Evolutionary conservation across 1,284 basidiomycete genomes (phyloP).

Genomic region (Sphaerobolus stellatus): DNA sequence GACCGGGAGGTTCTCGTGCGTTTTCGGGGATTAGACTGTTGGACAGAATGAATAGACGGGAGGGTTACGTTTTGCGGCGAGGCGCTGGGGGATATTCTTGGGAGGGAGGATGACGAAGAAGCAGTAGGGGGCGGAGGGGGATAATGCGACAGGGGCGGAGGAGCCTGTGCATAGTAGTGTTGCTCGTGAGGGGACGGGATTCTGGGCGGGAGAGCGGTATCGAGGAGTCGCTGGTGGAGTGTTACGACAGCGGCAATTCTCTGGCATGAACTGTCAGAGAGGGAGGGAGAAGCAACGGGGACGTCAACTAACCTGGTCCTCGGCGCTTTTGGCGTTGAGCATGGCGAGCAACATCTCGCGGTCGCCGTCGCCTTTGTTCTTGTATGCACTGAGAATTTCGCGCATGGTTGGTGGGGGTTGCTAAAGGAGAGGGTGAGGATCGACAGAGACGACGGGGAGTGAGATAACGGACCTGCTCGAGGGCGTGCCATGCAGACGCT

Average conservation of each 20-base stretch:
- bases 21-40: conserved; percentile 28
- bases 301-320: conserved; percentile 68
- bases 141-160: background rate
- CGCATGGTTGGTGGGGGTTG: conserved; percentile 62
- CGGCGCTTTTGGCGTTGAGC: conserved; percentile 84
- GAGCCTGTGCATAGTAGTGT: background rate
- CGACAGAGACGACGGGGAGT: conserved; percentile 9
- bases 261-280: conserved; percentile 35
- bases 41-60: conserved; percentile 4
- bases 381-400: conserved; percentile 83
- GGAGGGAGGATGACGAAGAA: background rate
- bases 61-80: conserved; percentile 1
- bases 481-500: conserved; percentile 44
- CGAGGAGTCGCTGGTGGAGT: conserved; percentile 67
- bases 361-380: conserved; percentile 81
- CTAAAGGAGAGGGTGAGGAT: conserved; percentile 30
- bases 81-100: background rate
- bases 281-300: conserved; percentile 14
- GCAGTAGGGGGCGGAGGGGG: conserved; percentile 7
- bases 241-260: conserved; percentile 67
- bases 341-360: conserved; percentile 85
- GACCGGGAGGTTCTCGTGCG: conserved; percentile 26
- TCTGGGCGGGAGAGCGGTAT: conserved; percentile 28
- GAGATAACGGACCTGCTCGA: conserved; percentile 44
- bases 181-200: conserved; percentile 4